Base-by-base conservation (phyloP, 805 yeast species). In the Gaillardinia entomophila region DNA sequence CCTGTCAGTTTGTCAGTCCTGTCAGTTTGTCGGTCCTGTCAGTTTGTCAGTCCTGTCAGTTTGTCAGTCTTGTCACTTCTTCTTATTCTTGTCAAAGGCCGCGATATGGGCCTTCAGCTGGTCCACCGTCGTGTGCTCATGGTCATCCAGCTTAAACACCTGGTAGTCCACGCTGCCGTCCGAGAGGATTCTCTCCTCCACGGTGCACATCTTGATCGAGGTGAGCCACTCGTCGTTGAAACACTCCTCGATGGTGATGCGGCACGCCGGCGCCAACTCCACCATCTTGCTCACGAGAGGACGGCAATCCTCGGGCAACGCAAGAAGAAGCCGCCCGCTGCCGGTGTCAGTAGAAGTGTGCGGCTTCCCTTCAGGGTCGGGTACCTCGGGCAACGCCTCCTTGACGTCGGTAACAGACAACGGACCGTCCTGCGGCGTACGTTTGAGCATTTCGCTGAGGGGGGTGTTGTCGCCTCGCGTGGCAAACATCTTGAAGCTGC, bases 21-120 rank as follows among this genome's bases (percentile, higher is more conserved):
- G n/a, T n/a, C n/a, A n/a, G n/a, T n/a, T n/a, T n/a, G n/a, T n/a
- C n/a, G n/a, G n/a, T n/a, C n/a, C n/a, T n/a, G n/a, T n/a, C n/a
- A n/a, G n/a, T n/a, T n/a, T n/a, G n/a, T n/a, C n/a, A n/a, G n/a
- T n/a, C n/a, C n/a, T n/a, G n/a, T n/a, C n/a, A n/a, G n/a, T n/a
- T n/a, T n/a, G n/a, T n/a, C n/a, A n/a, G n/a, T n/a, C n/a, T n/a
- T n/a, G 11, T 34, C 60, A 68, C 51, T 73, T 64, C 53, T 71
- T 75, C 62, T 85, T 89, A 53, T 79, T 84, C 67, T 79, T 84
- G 53, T 89, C 97, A 43, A 89, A 71, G 37, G 89, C 82, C 8
- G 97, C 96, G 61, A 89, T 89, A 56, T 89, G 97, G 0, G 97
- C 97, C 46, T 86, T 95, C 38, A 86, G 79, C 54, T 85, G 95